Base-by-base conservation (phyloP, 495 filamentous ascomycete species). In the Bombardia bombarda region DNA sequence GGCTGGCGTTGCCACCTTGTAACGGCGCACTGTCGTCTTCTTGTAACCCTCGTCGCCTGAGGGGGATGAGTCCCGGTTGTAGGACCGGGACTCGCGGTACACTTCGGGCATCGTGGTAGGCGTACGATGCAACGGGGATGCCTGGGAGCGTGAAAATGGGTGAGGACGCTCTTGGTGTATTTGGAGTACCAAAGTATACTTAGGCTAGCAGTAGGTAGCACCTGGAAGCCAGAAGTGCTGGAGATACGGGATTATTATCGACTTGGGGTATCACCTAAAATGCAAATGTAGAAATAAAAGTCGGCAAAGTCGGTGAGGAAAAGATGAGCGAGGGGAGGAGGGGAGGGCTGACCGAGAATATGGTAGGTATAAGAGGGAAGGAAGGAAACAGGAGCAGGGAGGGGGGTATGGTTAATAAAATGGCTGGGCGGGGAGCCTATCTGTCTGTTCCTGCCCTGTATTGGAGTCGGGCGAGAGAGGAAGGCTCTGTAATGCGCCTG, bases 1-100 rank as follows among this genome's bases (percentile, higher is more conserved):
- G n/a, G n/a, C n/a, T n/a, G n/a, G n/a, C n/a, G n/a, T n/a, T 9
- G 54, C 49, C 34, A 75, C 74, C 38, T 76, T 75, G 59, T 79
- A 79, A 28, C 72, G 67, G 54, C 70, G 71, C 25, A 78, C 68
- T 4, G 71, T 76, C 21, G 68, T 74, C 44, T 60, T 57, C 43
- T 59, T 67, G 50, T 64, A 71, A 37, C 58, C 60, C 19, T 74
- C 70, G 28, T 76, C 73, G 46, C 65, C 64, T 2, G 65, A 67
- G 26, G 67, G 62, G 5, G 62, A 71, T n/a, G 62, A 56, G 43
- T 68, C 70, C 34, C 62, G 58, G 21, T 71, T 52, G 54, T 70
- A 69, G 40, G 58, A 49, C 45, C 66, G 63, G 57, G 65, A 52
- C 55, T 70, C 67, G 36, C 67, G 65, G 58, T 70, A 71, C 42